Percentiles rank a stretch among this genome's conserved stretches.
phyloP scores from a whole-genome alignment of 139 green algal species.

The Gonium pectorale region DNA sequence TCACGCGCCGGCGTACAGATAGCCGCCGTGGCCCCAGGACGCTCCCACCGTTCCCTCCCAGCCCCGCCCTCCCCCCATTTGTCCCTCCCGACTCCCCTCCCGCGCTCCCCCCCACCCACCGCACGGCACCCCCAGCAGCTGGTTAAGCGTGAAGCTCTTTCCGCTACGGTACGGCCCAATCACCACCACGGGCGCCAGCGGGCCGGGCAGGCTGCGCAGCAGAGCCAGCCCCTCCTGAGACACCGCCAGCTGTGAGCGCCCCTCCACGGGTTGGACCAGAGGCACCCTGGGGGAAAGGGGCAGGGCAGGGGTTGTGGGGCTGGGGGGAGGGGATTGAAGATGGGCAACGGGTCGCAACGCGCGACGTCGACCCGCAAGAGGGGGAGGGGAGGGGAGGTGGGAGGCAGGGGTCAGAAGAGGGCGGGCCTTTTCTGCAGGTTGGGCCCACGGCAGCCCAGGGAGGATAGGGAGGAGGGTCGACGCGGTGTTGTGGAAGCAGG shows the following conservation, averaged over 20 bases:
- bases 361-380: no score
- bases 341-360: no score
- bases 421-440: no score
- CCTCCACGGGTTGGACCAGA: slow-evolving; percentile 79
- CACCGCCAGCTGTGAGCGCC: slow-evolving; percentile 73
- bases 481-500: no score
- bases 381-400: neutral
- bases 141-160: slow-evolving; percentile 95
- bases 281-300: slow-evolving; percentile 33
- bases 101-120: slow-evolving; percentile 58
- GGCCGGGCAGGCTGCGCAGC: slow-evolving; percentile 68
- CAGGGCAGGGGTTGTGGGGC: neutral
- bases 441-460: no score
- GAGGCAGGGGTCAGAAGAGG: neutral
- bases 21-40: no score
- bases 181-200: slow-evolving; percentile 82
- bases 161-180: slow-evolving; percentile 93
- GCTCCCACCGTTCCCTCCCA: neutral
- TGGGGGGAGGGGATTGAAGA: neutral
- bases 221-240: slow-evolving; percentile 73
- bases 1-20: no score
- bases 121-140: slow-evolving; percentile 89
- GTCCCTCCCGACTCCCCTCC: neutral
- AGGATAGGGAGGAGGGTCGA: no score
- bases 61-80: neutral